These are phyloP conservation scores for Phytophthora pini DNA, from an alignment of 352 stramenopile genomes.

Conservation along the genomic window DNA sequence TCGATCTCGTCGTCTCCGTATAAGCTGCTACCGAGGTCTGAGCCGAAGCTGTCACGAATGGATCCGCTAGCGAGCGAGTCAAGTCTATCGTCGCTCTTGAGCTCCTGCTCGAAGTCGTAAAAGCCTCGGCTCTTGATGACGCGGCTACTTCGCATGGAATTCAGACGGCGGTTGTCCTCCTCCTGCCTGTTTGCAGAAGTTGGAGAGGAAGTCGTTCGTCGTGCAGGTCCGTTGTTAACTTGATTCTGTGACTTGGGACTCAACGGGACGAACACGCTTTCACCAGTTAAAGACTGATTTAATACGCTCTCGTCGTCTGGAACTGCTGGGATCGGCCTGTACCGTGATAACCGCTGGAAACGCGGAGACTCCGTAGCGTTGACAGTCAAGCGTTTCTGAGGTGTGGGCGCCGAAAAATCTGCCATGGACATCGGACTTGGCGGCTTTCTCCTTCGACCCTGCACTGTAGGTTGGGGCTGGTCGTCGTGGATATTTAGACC, in stretches of 20 bases:
- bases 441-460: conserved; percentile 29
- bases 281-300: conserved; percentile 67
- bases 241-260: conserved; percentile 36
- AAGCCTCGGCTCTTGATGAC: conserved; percentile 83
- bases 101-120: conserved; percentile 62
- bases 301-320: conserved; percentile 41
- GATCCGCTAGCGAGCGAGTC: conserved; percentile 27
- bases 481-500: conserved; percentile 32
- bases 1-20: conserved; percentile 38
- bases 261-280: conserved; percentile 77
- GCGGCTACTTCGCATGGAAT: conserved; percentile 57
- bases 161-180: conserved; percentile 10
- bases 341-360: conserved; percentile 49
- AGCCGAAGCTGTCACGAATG: conserved; percentile 23
- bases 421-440: conserved; percentile 72
- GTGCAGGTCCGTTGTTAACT: conserved; percentile 23
- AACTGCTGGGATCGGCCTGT: conserved; percentile 30
- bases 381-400: conserved; percentile 29
- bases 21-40: conserved; percentile 31
- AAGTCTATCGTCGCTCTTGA: conserved; percentile 21
- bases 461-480: conserved; percentile 20
- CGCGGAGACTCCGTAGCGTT: conserved; percentile 46
- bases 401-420: conserved; percentile 51
- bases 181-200: conserved; percentile 20
- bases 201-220: conserved; percentile 49